Evolutionary conservation across 306 rosid species (phyloP), one percentile per base, ranked within the genome.

Genomic region (Geum urbanum): DNA sequence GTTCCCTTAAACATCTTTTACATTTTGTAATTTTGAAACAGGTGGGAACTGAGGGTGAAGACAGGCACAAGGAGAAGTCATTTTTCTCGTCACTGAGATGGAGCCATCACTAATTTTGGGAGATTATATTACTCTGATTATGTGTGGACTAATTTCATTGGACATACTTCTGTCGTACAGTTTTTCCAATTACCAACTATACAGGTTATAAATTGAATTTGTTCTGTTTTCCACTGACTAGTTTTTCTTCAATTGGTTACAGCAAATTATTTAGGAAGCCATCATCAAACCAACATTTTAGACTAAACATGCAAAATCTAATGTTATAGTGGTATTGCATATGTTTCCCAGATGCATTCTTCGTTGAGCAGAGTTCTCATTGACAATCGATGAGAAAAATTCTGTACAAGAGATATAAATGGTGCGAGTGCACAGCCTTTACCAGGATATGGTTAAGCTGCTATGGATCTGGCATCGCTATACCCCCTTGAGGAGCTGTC

Each of bases 1-100:
- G n/a, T 0, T 5, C 51, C 56, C 2, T 16, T 44, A 16, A 70
- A 44, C 45, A 24, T 70, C 24, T 77, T 32, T 74, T 67, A 24
- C 65, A 55, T 57, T 51, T 52, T 61, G 20, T 77, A 56, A 22
- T 69, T 35, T 71, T 51, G 69, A 76, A 74, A 74, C 91, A 88
- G 96, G 88, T 79, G 8, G 74, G 74, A 55, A 83, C 63, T 70
- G 87, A 71, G 27, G 89, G 81, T 74, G 78, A 63, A 72, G 82
- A 82, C 66, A 51, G 80, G 63, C 81, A 64, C 57, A 92, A 74
- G 79, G 96, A 85, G 11, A 85, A 73, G 60, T 63, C 86, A 73
- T 70, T 87, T 70, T 92, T 91, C 70, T 87, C 99, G n/a, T 73
- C 91, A 64, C 75, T 91, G 70, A 81, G 80, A 78, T 79, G 82